Base-by-base conservation (phyloP, 352 stramenopile genomes). In the Pythium oligandrum region DNA sequence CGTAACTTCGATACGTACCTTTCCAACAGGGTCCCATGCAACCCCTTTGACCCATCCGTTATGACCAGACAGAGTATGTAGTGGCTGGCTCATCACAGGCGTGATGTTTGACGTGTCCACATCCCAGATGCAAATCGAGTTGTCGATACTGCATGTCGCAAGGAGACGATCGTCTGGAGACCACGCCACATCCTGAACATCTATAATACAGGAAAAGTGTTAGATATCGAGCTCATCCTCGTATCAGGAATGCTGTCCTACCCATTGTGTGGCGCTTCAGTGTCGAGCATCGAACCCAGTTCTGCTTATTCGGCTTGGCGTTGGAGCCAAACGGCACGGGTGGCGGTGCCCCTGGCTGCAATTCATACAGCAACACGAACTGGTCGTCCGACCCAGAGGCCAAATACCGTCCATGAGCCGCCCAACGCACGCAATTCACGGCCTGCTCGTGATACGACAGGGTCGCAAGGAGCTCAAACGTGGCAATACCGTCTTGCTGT, bases 111-210 rank as follows among this genome's bases (percentile, higher is more conserved):
- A 60, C 9, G 73, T 61, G 49, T 82, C 74, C 30, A 95, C 78
- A 52, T 88, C 77, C 85, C 85, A 95, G 51, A 95, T 89, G 44
- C 90, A 69, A 56, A 95, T 92, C 35, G 78, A 81, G 57, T 95
- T 95, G 66, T 95, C 85, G 54, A 95, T 93, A 53, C 82, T 93
- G 66, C 85, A 95, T 2, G 82, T 93, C n/a, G 85, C 85, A 12
- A 95, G 61, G 63, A 93, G 90, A 5, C 82, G 80, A 59, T 95
- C 85, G 62, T 95, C 85, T 0, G 85, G 85, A 2, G 85, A 95
- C 85, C 85, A 95, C 26, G 85, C 82, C 4, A 95, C 55, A 40
- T 95, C 85, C 39, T 89, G 77, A 45, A 95, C 85, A 57, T 94
- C 83, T 93, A 45, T 39, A 57, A 33, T 6, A 36, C 4, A 61